Evolutionary conservation across 331 rosid genomes (phyloP).

Genomic region (Malus hybrid): DNA sequence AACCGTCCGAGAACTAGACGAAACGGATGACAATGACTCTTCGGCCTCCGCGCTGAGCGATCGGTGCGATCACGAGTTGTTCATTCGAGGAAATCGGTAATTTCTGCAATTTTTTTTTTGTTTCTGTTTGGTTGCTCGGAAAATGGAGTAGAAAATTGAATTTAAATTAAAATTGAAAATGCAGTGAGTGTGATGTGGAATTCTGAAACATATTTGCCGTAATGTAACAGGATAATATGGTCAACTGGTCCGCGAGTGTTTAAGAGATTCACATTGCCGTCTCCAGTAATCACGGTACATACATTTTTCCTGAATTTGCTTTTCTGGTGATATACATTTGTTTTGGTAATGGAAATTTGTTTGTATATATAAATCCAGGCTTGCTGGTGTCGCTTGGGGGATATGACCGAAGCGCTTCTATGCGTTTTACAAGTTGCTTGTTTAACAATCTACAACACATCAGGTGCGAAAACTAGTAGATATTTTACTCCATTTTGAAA

Average conservation of each 20-base stretch:
- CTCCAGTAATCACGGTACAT: slow-evolving; percentile 56
- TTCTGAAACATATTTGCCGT: not conserved
- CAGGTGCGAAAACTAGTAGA: slow-evolving; percentile 45
- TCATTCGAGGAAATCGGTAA: slow-evolving; percentile 71
- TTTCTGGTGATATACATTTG: not conserved
- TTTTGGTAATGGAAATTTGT: not conserved
- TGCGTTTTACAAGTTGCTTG: slow-evolving; percentile 70
- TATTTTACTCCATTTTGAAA: not conserved
- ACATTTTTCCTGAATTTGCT: slow-evolving; percentile 5
- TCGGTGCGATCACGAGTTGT: slow-evolving; percentile 82
- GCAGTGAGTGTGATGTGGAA: not conserved
- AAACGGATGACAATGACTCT: slow-evolving; percentile 39
- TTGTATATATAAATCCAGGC: slow-evolving; percentile 42
- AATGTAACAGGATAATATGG: slow-evolving; percentile 71
- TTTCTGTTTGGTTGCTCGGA: slow-evolving; percentile 11
- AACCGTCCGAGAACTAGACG: slow-evolving; percentile 53
- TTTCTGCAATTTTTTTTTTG: not conserved
- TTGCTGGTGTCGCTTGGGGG: slow-evolving; percentile 82
- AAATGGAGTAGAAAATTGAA: not conserved
- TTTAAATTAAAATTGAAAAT: not conserved
- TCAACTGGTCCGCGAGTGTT: slow-evolving; percentile 81
- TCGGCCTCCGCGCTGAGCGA: slow-evolving; percentile 43
- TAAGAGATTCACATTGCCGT: slow-evolving; percentile 67
- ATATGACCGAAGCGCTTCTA: slow-evolving; percentile 69
- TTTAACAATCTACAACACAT: slow-evolving; percentile 72